These are phyloP conservation scores for Populus hybrid DNA, from an alignment of 441 rosid genomes.

Conservation along the genomic window DNA sequence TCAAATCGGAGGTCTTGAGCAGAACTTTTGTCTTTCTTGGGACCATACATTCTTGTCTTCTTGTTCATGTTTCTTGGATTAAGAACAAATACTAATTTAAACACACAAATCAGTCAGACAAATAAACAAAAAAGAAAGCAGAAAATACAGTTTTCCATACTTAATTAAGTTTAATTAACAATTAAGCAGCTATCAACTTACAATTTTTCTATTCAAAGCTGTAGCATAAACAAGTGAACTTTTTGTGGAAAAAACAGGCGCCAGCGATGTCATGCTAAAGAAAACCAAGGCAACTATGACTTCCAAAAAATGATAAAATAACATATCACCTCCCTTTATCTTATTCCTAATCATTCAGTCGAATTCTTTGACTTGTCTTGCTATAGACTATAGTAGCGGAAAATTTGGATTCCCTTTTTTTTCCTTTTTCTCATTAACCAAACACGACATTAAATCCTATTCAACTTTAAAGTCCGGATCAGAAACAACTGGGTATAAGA, in stretches of 20 bases:
- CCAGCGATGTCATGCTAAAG: constrained; percentile 8
- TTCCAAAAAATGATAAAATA: neutral
- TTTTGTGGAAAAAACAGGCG: neutral
- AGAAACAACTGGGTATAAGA: neutral
- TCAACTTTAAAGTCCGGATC: neutral
- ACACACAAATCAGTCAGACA: neutral
- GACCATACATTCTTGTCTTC: constrained; percentile 17
- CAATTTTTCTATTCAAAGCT: constrained; percentile 5
- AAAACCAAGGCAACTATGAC: neutral
- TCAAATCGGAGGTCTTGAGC: neutral
- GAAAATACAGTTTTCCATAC: neutral
- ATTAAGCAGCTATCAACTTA: neutral
- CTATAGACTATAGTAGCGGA: neutral
- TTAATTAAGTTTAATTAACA: neutral
- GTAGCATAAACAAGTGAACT: neutral
- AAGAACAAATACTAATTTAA: neutral
- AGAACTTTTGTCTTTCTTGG: neutral
- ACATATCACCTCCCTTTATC: neutral
- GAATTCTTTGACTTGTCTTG: constrained; percentile 4
- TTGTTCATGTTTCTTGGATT: neutral
- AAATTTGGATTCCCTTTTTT: neutral
- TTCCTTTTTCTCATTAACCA: constrained; percentile 15
- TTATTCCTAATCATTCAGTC: neutral
- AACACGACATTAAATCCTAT: constrained; percentile 4
- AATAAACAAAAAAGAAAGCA: neutral